These are phyloP conservation scores for Calycina herbarum DNA, from an alignment of 2,329 filamentous ascomycete species.

Conservation along the genomic window DNA sequence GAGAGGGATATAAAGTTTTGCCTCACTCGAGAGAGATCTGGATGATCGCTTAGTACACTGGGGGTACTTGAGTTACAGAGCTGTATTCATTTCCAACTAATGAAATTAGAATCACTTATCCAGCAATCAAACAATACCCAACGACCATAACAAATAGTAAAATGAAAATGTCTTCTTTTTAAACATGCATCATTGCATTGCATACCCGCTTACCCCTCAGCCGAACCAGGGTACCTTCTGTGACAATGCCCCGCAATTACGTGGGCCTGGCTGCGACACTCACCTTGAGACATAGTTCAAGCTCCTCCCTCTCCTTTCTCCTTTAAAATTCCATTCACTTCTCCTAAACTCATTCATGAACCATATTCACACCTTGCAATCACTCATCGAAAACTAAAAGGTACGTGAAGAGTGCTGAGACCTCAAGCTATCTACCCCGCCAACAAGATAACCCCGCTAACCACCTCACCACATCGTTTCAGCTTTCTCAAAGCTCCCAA, in stretches of 20 bases:
- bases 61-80: no score
- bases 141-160: no score
- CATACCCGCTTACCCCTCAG: not conserved
- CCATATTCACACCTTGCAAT: not conserved
- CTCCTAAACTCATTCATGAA: not conserved
- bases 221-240: not conserved
- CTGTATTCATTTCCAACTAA: no score
- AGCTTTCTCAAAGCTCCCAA: not conserved
- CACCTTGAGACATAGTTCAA: not conserved
- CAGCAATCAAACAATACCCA: no score
- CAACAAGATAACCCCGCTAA: slow-evolving; percentile 1
- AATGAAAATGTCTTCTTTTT: no score
- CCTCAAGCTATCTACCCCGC: not conserved
- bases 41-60: no score
- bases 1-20: no score
- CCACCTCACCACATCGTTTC: not conserved
- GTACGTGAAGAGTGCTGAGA: not conserved
- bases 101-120: no score
- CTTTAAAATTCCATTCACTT: not conserved
- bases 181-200: not conserved
- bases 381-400: not conserved
- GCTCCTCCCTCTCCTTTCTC: not conserved
- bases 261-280: slow-evolving; percentile 1
- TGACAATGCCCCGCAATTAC: not conserved
- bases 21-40: no score